Evolutionary conservation across 257 asterid species (phyloP).

Genomic region (Nicotiana undulata): DNA sequence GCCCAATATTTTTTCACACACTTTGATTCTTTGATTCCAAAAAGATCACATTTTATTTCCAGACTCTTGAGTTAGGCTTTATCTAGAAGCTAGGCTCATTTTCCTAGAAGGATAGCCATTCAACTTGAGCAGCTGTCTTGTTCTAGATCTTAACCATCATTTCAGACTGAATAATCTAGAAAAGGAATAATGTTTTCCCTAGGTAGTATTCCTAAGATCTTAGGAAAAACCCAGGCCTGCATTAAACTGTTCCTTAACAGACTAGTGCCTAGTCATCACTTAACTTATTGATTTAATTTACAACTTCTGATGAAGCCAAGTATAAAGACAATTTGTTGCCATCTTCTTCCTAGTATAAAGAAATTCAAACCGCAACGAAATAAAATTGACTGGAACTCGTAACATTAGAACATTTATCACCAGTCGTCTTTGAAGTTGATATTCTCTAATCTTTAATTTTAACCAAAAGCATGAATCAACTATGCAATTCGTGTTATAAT

Average conservation of each 20-base stretch:
- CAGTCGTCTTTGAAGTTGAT: neutral
- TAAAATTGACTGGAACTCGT: neutral
- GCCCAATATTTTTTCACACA: no score
- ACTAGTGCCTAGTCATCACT: neutral
- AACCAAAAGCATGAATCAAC: neutral
- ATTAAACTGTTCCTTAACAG: neutral
- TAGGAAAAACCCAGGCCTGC: neutral
- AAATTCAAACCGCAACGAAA: neutral
- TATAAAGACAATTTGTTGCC: slow-evolving; percentile 17
- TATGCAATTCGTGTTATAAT: neutral
- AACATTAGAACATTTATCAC: neutral
- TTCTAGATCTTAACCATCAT: neutral
- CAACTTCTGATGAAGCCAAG: slow-evolving; percentile 2
- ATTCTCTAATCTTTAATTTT: neutral
- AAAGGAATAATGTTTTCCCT: neutral
- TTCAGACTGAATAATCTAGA: neutral
- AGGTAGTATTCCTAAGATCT: neutral
- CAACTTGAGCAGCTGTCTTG: neutral
- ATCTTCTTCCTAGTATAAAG: neutral
- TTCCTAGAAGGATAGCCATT: neutral
- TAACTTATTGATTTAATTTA: neutral
- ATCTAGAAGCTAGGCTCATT: no score
- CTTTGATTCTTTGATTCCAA: no score
- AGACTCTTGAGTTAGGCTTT: no score
- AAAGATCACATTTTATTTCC: no score